Conservation (phyloP, 108 stramenopile genomes). For the Nannochloropsis oceanica region DNA sequence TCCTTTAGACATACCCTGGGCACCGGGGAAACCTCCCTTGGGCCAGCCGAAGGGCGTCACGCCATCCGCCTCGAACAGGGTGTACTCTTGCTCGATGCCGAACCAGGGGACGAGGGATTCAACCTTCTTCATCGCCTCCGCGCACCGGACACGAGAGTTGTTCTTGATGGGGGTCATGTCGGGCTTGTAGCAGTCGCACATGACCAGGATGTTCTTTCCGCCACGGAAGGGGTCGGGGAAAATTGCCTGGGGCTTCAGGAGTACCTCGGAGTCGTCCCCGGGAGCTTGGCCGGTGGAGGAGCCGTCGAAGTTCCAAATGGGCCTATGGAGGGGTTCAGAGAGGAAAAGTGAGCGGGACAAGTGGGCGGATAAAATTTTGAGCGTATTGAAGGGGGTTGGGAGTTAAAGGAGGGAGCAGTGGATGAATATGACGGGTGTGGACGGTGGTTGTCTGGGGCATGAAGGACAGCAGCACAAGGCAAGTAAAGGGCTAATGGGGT, state of each 20-base stretch:
- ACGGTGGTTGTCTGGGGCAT: too few species aligned
- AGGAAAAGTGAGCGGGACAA: background rate
- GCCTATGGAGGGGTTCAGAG: constrained; percentile 6
- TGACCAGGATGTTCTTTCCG: constrained; percentile 71
- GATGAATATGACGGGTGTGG: too few species aligned
- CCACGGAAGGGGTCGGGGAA: constrained; percentile 88
- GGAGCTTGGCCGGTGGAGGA: constrained; percentile 85
- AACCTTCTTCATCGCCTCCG: constrained; percentile 53
- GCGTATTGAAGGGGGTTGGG: too few species aligned
- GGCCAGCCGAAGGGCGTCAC: constrained; percentile 89
- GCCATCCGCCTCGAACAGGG: constrained; percentile 83
- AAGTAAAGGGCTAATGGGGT: too few species aligned
- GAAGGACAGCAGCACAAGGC: too few species aligned
- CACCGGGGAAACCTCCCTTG: constrained; percentile 52
- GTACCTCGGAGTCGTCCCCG: constrained; percentile 89
- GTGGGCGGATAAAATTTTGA: too few species aligned
- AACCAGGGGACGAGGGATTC: constrained; percentile 75
- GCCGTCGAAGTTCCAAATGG: constrained; percentile 94
- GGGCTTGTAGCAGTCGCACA: constrained; percentile 88
- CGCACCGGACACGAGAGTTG: constrained; percentile 58
- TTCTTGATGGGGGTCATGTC: constrained; percentile 62
- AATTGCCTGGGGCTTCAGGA: constrained; percentile 57
- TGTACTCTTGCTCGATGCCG: constrained; percentile 97
- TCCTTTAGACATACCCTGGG: constrained; percentile 37
- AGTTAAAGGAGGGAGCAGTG: too few species aligned